Evolutionary conservation across 768 basidiomycete species (phyloP).

Genomic region (Leccinum subtestaceum): DNA sequence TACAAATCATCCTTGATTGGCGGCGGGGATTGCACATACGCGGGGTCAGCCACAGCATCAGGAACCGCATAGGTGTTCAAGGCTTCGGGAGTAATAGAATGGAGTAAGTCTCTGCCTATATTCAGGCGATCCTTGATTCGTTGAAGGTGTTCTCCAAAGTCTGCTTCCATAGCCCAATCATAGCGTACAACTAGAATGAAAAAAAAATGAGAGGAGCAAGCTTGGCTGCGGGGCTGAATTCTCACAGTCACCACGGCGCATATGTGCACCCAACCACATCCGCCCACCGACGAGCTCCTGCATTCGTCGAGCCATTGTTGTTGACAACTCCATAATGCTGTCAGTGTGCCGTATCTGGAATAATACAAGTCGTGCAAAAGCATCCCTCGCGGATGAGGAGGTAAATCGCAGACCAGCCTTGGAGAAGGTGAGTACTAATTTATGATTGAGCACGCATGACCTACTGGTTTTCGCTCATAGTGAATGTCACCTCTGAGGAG

Average conservation of each 20-base stretch:
- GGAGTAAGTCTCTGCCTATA: constrained; percentile 19
- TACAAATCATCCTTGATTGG: constrained; percentile 25
- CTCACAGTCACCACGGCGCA: constrained; percentile 45
- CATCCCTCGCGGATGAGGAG: constrained; percentile 30
- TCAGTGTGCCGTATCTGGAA: constrained; percentile 29
- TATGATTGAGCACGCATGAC: not conserved
- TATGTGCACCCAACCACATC: constrained; percentile 42
- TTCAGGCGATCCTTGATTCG: constrained; percentile 31
- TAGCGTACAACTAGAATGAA: constrained; percentile 27
- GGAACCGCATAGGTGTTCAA: constrained; percentile 24
- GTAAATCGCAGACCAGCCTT: constrained; percentile 36
- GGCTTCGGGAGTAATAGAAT: constrained; percentile 16
- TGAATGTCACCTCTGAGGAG: constrained; percentile 42
- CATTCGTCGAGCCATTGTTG: constrained; percentile 34
- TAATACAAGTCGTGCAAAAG: constrained; percentile 34
- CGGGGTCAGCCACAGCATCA: constrained; percentile 15
- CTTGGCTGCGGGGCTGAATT: not conserved
- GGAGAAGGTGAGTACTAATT: constrained; percentile 7
- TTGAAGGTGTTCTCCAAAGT: constrained; percentile 36
- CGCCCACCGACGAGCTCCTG: constrained; percentile 28
- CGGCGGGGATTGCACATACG: constrained; percentile 13
- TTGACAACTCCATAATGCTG: constrained; percentile 29
- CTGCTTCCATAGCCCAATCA: constrained; percentile 36
- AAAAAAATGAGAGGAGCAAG: not conserved
- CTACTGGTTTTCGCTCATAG: constrained; percentile 39